phyloP scores from a whole-genome alignment of 2,329 filamentous ascomycete species.

The Anisogramma anomala region DNA sequence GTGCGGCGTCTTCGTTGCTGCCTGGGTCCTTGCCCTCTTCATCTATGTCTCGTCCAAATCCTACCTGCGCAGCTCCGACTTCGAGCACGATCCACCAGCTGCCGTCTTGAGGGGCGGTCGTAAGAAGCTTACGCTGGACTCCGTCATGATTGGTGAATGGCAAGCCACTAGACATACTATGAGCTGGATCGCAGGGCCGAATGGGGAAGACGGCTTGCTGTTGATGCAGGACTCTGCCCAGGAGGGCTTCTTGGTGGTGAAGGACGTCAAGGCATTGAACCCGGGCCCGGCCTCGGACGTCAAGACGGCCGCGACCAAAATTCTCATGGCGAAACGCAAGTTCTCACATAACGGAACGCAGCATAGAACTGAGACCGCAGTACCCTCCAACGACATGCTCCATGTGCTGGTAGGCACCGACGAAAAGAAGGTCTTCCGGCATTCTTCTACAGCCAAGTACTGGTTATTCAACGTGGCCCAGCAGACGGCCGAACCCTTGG shows the following conservation, averaged over 20 bases:
- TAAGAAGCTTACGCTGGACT: constrained; percentile 62
- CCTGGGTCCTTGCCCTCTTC: constrained; percentile 57
- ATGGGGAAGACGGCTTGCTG: constrained; percentile 73
- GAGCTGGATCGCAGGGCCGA: constrained; percentile 63
- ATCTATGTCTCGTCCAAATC: constrained; percentile 54
- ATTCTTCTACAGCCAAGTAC: constrained; percentile 77
- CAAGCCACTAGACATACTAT: constrained; percentile 51
- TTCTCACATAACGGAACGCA: constrained; percentile 49
- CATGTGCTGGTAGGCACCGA: constrained; percentile 76
- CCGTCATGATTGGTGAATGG: constrained; percentile 58
- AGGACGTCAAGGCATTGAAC: constrained; percentile 57
- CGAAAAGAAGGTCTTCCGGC: constrained; percentile 67
- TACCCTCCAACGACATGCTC: constrained; percentile 72
- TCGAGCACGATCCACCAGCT: constrained; percentile 57
- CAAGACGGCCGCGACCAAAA: constrained; percentile 41
- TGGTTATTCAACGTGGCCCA: constrained; percentile 85
- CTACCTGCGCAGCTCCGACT: constrained; percentile 51
- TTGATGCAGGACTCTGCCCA: constrained; percentile 56
- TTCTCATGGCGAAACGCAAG: constrained; percentile 58
- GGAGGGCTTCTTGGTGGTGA: constrained; percentile 70
- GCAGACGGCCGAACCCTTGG: constrained; percentile 65
- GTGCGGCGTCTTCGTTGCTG: constrained; percentile 47
- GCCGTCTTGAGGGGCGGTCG: constrained; percentile 49
- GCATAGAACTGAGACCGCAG: constrained; percentile 48
- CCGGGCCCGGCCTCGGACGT: constrained; percentile 24